Evolutionary conservation across 768 basidiomycete species (phyloP), one percentile per base, ranked within the genome.

Genomic region (Grammothele lineata): DNA sequence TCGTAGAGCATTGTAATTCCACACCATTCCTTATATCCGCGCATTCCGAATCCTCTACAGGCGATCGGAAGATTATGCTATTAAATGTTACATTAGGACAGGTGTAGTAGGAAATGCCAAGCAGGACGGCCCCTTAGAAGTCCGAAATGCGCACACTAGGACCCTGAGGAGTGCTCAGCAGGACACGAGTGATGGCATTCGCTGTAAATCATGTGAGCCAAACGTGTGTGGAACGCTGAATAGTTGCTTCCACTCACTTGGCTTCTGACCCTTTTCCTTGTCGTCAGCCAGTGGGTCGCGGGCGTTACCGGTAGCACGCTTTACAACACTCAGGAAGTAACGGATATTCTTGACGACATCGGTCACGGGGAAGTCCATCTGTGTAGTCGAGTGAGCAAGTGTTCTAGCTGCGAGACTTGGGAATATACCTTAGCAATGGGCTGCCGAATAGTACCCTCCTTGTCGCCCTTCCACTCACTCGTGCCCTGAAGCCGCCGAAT

Each of bases 401-500:
- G 27, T 14, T 7, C 14, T 7, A 7, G 27, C 14, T 14, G 8
- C 15, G n/a, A 21, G 9, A 10, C 9, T 9, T 35, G 45, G 10
- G 12, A 11, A 66, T 76, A 53, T 47, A 92, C 92, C 61, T 81
- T 81, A 8, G 80, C 91, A 52, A 93, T 81, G 30, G 91, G 83
- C 41, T 87, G 78, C 35, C 88, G 80, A 39, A 98, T 90, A 23
- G 83, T 84, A 7, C 95, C 93, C 23, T 74, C 66, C 62, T 86
- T 85, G 68, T 96, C 92, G 8, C 90, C 91, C 66, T 84, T 90
- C 92, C 95, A 99, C 62, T 97, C 93, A 37, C 85, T 81, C 4
- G 85, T 83, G 11, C 89, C 91, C 46, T 81, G 78, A 27, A 95
- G 76, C 40, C 80, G 79, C 56, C 80, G 75, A 47, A 99, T 82